These are phyloP conservation scores for Exophiala oligosperma DNA, from an alignment of 2,329 filamentous ascomycete species.

Conservation along the genomic window DNA sequence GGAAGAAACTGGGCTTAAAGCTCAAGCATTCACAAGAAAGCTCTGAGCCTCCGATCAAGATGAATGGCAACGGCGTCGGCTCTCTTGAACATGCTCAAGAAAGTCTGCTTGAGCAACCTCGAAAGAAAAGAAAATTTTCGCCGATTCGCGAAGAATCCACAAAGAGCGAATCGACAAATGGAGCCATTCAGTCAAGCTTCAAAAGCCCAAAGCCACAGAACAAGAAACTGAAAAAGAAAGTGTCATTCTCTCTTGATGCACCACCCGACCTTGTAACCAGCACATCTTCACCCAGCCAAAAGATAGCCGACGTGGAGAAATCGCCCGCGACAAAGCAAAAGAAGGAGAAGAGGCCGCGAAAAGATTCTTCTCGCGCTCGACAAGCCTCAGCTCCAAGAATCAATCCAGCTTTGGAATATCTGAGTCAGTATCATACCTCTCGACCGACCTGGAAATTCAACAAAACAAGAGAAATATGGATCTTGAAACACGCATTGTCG, in stretches of 20 bases:
- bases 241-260: slow-evolving; percentile 65
- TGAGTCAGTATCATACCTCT: slow-evolving; percentile 71
- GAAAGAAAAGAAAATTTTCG: slow-evolving; percentile 18
- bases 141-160: neutral
- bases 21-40: slow-evolving; percentile 53
- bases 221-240: slow-evolving; percentile 34
- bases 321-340: slow-evolving; percentile 9
- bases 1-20: slow-evolving; percentile 62
- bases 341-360: slow-evolving; percentile 34
- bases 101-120: slow-evolving; percentile 11
- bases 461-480: slow-evolving; percentile 83
- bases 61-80: slow-evolving; percentile 1
- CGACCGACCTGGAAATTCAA: slow-evolving; percentile 88
- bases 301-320: slow-evolving; percentile 1
- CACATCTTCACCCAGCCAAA: neutral
- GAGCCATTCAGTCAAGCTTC: neutral
- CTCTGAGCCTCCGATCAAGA: neutral
- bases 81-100: neutral
- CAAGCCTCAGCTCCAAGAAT: slow-evolving; percentile 24
- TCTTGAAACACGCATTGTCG: slow-evolving; percentile 81
- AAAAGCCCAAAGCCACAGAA: neutral
- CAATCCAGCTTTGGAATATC: slow-evolving; percentile 55
- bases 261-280: slow-evolving; percentile 48
- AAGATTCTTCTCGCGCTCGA: slow-evolving; percentile 31
- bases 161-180: neutral